Percentiles rank a stretch among this genome's conserved stretches.
Conservation (phyloP, 2,329 filamentous ascomycete genomes). For the Amauroascus niger region DNA sequence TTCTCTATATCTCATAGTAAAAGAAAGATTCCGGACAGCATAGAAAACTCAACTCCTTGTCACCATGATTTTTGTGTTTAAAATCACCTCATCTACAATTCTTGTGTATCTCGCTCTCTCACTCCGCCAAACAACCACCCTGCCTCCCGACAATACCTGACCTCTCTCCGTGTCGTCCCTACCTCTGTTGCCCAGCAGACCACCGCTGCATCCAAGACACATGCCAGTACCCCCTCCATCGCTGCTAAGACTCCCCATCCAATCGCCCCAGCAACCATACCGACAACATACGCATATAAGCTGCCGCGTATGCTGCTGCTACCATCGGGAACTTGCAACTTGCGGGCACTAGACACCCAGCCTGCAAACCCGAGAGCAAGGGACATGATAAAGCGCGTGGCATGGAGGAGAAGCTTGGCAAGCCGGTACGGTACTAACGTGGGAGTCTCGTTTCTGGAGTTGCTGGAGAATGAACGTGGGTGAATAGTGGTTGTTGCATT, state of each 20-base stretch:
- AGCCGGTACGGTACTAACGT: slow-evolving; percentile 78
- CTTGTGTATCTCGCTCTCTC: slow-evolving; percentile 2
- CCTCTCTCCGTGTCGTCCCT: slow-evolving; percentile 51
- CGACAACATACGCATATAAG: slow-evolving; percentile 89
- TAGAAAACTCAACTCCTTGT: background rate
- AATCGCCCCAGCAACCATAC: slow-evolving; percentile 83
- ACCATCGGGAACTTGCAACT: slow-evolving; percentile 53
- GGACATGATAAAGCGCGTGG: slow-evolving; percentile 83
- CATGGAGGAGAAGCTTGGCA: slow-evolving; percentile 82
- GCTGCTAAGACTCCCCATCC: slow-evolving; percentile 88
- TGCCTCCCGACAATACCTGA: slow-evolving; percentile 82
- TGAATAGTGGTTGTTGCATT: slow-evolving; percentile 60
- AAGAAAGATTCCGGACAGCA: background rate
- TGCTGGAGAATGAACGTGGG: slow-evolving; percentile 35
- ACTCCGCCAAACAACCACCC: slow-evolving; percentile 71
- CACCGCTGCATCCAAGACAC: slow-evolving; percentile 77
- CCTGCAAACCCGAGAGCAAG: slow-evolving; percentile 82
- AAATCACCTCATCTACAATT: slow-evolving; percentile 1
- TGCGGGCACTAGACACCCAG: slow-evolving; percentile 89
- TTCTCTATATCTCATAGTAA: background rate
- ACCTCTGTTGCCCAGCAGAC: slow-evolving; percentile 93
- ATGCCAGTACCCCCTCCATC: slow-evolving; percentile 79
- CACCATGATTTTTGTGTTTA: background rate
- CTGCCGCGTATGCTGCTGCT: slow-evolving; percentile 55
- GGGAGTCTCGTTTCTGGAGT: slow-evolving; percentile 33